phyloP scores from a whole-genome alignment of 305 asterid genomes.

The Fraxinus nigra region DNA sequence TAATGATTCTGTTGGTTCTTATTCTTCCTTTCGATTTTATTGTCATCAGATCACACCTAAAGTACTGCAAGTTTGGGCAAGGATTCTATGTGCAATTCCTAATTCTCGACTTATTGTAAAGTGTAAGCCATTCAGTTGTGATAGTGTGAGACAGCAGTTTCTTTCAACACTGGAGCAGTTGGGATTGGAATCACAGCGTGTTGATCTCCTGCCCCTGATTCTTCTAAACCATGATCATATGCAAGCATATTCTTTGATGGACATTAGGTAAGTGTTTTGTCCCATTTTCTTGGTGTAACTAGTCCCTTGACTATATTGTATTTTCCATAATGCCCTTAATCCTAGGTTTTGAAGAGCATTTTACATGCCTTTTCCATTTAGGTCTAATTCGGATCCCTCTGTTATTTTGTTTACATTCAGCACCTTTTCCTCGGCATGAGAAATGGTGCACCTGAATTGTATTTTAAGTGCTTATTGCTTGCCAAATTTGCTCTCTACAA shows the following conservation, averaged over 20 bases:
- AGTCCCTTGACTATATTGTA: neutral
- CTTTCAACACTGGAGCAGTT: conserved; percentile 75
- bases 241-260: conserved; percentile 99
- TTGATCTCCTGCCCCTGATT: conserved; percentile 94
- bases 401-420: neutral
- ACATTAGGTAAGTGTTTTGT: conserved; percentile 65
- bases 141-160: conserved; percentile 84
- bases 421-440: neutral
- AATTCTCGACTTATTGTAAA: conserved; percentile 92
- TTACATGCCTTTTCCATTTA: neutral
- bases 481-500: neutral
- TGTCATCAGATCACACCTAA: conserved; percentile 76
- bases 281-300: conserved; percentile 14
- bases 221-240: conserved; percentile 98
- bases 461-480: neutral
- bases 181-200: conserved; percentile 93
- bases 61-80: conserved; percentile 98
- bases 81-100: conserved; percentile 87
- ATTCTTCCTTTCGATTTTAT: conserved; percentile 27
- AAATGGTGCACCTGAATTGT: neutral
- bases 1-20: conserved; percentile 2
- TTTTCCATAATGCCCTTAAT: neutral
- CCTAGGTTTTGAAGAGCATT: neutral
- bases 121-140: conserved; percentile 96
- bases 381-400: neutral